Base-by-base conservation (phyloP, 2,329 filamentous ascomycete species). In the Dactylellina parvicollis region DNA sequence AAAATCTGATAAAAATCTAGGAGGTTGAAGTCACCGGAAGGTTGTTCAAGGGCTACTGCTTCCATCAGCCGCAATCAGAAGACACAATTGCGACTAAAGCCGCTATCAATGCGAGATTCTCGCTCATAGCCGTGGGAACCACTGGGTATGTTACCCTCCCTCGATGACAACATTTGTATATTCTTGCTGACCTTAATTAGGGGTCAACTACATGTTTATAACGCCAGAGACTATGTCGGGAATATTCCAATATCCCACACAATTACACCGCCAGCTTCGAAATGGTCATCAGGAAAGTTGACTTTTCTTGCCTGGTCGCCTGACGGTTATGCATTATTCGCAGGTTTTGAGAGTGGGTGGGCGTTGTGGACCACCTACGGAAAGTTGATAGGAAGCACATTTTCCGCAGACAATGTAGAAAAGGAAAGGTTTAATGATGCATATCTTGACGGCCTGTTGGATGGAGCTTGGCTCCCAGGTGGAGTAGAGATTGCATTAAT, bases 351-450 rank as follows among this genome's bases (percentile, higher is more conserved):
- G 78, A 88, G 89, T 69, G 96, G 95, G 0, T 99, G 95, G 95
- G 90, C 91, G 3, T 94, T 89, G 49, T 99, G 94, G 94, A 98
- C 94, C 80, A 95, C 98, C 36, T 99, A 96, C 81, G 95, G 95
- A 32, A 97, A 96, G 80, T 86, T 90, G 1, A 89, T 92, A 12
- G 92, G 90, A 62, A 92, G 88, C 77, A 96, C 92, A 79, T 98
- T 98, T 79, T 85, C 86, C 4, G 85, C 87, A 10, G 91, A 96
- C 77, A 83, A 84, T 1, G 83, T 92, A 36, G 87, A 89, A 1
- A 82, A 85, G 52, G 82, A 82, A 4, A 94, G 95, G 78, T 70
- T 69, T 4, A 86, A 85, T 26, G 94, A 99, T 79, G 85, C 87
- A 46, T 98, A 94, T 92, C 84, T 98, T n/a, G 85, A 86, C 4